phyloP scores from a whole-genome alignment of 352 stramenopile species.

The Phytophthora tentaculata region DNA sequence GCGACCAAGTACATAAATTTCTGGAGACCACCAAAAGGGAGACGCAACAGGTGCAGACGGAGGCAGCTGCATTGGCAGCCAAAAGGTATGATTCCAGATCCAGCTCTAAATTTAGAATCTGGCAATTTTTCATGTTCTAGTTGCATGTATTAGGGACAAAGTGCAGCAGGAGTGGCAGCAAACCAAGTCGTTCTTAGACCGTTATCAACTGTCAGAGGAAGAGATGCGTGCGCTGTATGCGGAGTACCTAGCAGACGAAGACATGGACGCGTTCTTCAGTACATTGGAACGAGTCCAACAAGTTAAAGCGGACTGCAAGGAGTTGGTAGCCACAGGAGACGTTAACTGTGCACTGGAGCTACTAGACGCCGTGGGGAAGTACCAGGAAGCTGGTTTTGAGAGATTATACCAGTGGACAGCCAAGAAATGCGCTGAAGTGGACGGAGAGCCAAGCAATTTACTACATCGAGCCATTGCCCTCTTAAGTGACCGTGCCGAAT shows the following conservation, averaged over 20 bases:
- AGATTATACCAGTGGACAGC: constrained; percentile 90
- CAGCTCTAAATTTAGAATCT: constrained; percentile 10
- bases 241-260: constrained; percentile 43
- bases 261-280: constrained; percentile 69
- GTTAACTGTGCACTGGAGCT: constrained; percentile 83
- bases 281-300: constrained; percentile 75
- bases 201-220: constrained; percentile 74
- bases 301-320: constrained; percentile 74
- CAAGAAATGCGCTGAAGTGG: constrained; percentile 72
- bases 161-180: constrained; percentile 58
- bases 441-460: constrained; percentile 63
- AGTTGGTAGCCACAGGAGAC: constrained; percentile 51
- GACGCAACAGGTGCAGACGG: constrained; percentile 69
- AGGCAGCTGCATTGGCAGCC: constrained; percentile 47
- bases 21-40: constrained; percentile 67
- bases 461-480: constrained; percentile 75
- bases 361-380: constrained; percentile 79
- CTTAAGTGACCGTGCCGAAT: constrained; percentile 70
- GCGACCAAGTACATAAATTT: constrained; percentile 54
- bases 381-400: constrained; percentile 89
- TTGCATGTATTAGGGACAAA: constrained; percentile 32
- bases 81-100: constrained; percentile 49
- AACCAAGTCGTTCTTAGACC: constrained; percentile 63
- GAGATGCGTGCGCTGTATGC: constrained; percentile 67
- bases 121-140: constrained; percentile 1